Base-by-base conservation (phyloP, 2,329 filamentous ascomycete species). In the Ambrosiella cleistominuta region DNA sequence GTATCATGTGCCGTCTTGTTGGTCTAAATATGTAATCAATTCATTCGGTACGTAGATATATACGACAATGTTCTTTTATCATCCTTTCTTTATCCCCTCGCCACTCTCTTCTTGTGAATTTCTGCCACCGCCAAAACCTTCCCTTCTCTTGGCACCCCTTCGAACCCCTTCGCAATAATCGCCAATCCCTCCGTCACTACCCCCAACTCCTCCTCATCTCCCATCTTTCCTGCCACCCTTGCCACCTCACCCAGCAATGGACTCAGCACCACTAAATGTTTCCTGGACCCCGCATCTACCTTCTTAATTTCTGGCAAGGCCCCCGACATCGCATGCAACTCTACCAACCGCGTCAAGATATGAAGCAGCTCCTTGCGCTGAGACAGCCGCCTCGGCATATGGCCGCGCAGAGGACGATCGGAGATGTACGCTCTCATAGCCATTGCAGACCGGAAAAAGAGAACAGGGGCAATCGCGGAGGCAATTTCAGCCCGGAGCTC, bases 331-430 rank as follows among this genome's bases (percentile, higher is more conserved):
- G 84, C 86, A 57, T 76, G 74, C 60, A 97, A 71, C 15, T 75
- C 74, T 1, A 86, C 78, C 39, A 95, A 72, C 51, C 79, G 74
- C 54, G 73, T 70, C 15, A 97, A 72, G 27, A 90, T 75, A 65
- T 86, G 85, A 3, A 86, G 67, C 9, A 98, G 71, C 66, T 95
- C 93, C 62, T 79, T 83, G 49, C 87, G 79, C 66, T 95, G 87
- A 7, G 81, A 83, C 4, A 88, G 74, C 0, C 91, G 91, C 67
- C 93, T 87, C 3, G 93, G 93, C 82, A 94, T 93, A 54, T 83
- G 79, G 0, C 93, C 90, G 12, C 93, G 78, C 17, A 98, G 74
- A 0, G 91, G 90, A 66, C 96, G 91, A 68, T 98, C 93, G 3
- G 89, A 86, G 51, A 94, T 83, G 66, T 95, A 97, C 0, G 83